Percentiles rank a stretch among this genome's conserved stretches.
phyloP scores from a whole-genome alignment of 108 stramenopile species.

The Nannochloropsis gaditana region DNA sequence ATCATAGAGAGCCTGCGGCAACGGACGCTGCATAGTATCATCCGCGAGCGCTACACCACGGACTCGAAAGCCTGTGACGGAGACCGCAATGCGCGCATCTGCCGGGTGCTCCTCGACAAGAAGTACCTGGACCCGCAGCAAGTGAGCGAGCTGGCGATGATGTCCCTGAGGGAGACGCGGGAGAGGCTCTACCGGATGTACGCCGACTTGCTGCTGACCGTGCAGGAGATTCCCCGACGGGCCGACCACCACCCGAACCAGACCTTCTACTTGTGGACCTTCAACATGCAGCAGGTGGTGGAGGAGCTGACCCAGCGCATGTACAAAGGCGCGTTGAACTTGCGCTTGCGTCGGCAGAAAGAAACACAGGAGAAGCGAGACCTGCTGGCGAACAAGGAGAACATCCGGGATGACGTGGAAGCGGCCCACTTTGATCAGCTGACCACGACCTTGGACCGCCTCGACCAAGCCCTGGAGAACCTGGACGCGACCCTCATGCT shows the following conservation, averaged over 20 bases:
- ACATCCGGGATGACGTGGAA: not conserved
- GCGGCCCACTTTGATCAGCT: not conserved
- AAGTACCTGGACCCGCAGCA: not conserved
- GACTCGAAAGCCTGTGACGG: not conserved
- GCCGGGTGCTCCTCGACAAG: not conserved
- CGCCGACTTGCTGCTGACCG: not conserved
- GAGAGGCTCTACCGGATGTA: constrained; percentile 11
- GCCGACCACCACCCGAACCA: constrained; percentile 8
- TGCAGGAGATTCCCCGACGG: not conserved
- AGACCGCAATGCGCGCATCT: not conserved
- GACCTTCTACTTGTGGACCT: not conserved
- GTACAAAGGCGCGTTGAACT: not conserved
- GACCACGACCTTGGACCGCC: not conserved
- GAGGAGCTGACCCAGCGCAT: not conserved
- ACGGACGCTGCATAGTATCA: not conserved
- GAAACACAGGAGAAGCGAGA: constrained; percentile 12
- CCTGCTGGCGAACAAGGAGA: not conserved
- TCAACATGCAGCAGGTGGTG: constrained; percentile 2
- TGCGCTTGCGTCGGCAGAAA: constrained; percentile 4
- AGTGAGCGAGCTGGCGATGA: not conserved
- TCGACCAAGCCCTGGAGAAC: constrained; percentile 13
- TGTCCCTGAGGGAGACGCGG: not conserved
- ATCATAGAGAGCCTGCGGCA: not conserved
- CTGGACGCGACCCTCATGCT: constrained; percentile 8
- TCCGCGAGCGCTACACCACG: not conserved